Conservation (phyloP, 2,329 filamentous ascomycete genomes). For the Fonsecaea nubica region DNA sequence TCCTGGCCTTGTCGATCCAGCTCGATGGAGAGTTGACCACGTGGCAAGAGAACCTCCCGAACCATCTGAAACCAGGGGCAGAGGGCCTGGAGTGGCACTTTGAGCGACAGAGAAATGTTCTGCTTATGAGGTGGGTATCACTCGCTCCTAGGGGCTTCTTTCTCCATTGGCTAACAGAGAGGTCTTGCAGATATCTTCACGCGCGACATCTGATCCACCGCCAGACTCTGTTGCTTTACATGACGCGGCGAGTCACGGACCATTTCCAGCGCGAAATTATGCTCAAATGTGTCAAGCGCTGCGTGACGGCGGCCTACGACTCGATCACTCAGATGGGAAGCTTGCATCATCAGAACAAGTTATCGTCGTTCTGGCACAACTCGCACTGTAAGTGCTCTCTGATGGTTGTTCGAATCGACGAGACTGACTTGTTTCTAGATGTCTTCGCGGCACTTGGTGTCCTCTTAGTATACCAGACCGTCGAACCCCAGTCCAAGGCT, state of each 20-base stretch:
- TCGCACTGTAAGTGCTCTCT: slow-evolving; percentile 8
- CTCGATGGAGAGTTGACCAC: slow-evolving; percentile 14
- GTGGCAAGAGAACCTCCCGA: slow-evolving; percentile 7
- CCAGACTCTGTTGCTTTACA: slow-evolving; percentile 12
- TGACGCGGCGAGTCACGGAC: slow-evolving; percentile 9
- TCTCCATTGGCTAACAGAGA: neutral
- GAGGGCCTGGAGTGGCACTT: slow-evolving; percentile 10
- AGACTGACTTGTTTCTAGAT: neutral
- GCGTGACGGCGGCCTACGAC: slow-evolving; percentile 11
- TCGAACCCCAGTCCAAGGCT: slow-evolving; percentile 6
- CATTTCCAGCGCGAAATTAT: slow-evolving; percentile 14
- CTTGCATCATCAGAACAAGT: slow-evolving; percentile 14
- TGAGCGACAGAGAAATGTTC: slow-evolving; percentile 14
- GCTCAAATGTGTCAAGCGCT: slow-evolving; percentile 16
- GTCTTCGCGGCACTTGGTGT: slow-evolving; percentile 15
- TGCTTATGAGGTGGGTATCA: slow-evolving; percentile 9
- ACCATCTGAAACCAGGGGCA: slow-evolving; percentile 13
- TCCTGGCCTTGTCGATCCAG: slow-evolving; percentile 11
- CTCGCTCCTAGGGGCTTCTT: neutral
- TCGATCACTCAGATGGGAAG: slow-evolving; percentile 15
- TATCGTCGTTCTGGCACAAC: slow-evolving; percentile 16
- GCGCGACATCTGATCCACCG: slow-evolving; percentile 12
- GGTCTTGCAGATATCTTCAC: slow-evolving; percentile 7
- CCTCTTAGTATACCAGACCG: slow-evolving; percentile 9
- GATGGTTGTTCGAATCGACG: neutral